Evolutionary conservation across 2,329 filamentous ascomycete genomes (phyloP), one percentile per base, ranked within the genome.

Genomic region (Pseudocercospora crystallina): DNA sequence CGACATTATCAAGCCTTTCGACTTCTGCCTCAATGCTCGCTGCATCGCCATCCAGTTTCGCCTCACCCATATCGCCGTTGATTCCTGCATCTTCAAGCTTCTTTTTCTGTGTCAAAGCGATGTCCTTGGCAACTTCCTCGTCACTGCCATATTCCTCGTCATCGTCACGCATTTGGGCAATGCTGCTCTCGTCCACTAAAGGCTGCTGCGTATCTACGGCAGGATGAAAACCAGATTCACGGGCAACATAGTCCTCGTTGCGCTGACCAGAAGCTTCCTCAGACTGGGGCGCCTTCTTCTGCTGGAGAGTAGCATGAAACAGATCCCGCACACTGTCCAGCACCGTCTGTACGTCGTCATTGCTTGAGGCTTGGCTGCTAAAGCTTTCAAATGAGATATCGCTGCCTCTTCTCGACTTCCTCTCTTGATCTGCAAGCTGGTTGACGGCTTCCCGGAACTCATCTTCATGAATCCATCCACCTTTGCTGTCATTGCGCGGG

Each of bases 401-500:
- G 5, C 68, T 63, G 12, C 68, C 73, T 20, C 70, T 71, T 48
- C 65, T 53, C 33, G 77, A 74, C 5, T 70, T 70, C 53, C 75
- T 79, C 66, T 96, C 90, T 17, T 85, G 76, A 1, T 72, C 66
- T 8, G 88, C 81, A 17, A 95, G 75, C 20, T 80, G 73, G 29
- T 75, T 70, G 2, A 95, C 74, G 60, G 87, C 78, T 37, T 84
- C 75, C 30, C 82, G 77, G 64, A 86, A 92, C 64, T 96, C 91
- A 40, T 89, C 84, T 67, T 97, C 92, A 60, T 96, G 91, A 48
- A 96, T 86, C 92, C 94, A 99, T 0, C 84, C 85, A n/a, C 84
- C 82, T n/a, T 82, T 77, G 34, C 85, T 80, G 2, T 83, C 82
- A 53, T 88, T 80, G 46, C 90, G 81, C 30, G 84, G 76, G 68